Evolutionary conservation across 176 grass and related monocot genomes (phyloP).

Genomic region (Oryza coarctata): DNA sequence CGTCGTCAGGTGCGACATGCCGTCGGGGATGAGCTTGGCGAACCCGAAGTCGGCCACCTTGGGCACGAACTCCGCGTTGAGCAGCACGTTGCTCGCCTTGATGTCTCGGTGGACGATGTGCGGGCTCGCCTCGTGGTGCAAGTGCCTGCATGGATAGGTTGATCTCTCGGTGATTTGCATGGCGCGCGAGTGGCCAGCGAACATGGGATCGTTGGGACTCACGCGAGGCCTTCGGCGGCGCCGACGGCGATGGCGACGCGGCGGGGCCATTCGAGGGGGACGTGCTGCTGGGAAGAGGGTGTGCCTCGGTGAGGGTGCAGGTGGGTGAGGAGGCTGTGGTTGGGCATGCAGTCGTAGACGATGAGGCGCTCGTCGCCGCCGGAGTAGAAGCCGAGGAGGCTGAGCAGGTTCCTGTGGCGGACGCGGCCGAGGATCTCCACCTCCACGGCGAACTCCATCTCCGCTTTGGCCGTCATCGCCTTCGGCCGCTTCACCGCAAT

Average conservation of each 20-base stretch:
- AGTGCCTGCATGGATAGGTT: constrained; percentile 34
- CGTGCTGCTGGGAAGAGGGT: constrained; percentile 36
- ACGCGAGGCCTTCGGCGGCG: constrained; percentile 64
- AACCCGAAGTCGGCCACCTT: constrained; percentile 80
- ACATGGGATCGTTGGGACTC: not conserved
- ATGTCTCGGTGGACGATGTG: constrained; percentile 80
- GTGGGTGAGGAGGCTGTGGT: constrained; percentile 69
- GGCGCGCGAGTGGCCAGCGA: too few species aligned
- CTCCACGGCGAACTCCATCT: constrained; percentile 85
- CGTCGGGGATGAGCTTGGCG: constrained; percentile 76
- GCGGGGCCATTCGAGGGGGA: constrained; percentile 56
- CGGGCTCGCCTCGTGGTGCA: constrained; percentile 74
- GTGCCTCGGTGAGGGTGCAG: constrained; percentile 50
- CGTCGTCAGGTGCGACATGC: constrained; percentile 76
- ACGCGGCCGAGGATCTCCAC: constrained; percentile 80
- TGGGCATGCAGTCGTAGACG: constrained; percentile 91
- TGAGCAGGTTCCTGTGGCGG: constrained; percentile 68
- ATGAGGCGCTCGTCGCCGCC: constrained; percentile 69
- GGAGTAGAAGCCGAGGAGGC: constrained; percentile 66
- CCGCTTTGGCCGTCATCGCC: constrained; percentile 64
- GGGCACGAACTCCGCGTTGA: constrained; percentile 58
- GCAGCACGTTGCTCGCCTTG: constrained; percentile 81
- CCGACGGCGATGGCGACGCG: constrained; percentile 61
- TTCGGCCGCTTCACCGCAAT: constrained; percentile 80
- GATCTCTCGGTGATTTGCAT: too few species aligned